These are phyloP conservation scores for Helminthosporium solani DNA, from an alignment of 2,329 filamentous ascomycete genomes.

Conservation along the genomic window DNA sequence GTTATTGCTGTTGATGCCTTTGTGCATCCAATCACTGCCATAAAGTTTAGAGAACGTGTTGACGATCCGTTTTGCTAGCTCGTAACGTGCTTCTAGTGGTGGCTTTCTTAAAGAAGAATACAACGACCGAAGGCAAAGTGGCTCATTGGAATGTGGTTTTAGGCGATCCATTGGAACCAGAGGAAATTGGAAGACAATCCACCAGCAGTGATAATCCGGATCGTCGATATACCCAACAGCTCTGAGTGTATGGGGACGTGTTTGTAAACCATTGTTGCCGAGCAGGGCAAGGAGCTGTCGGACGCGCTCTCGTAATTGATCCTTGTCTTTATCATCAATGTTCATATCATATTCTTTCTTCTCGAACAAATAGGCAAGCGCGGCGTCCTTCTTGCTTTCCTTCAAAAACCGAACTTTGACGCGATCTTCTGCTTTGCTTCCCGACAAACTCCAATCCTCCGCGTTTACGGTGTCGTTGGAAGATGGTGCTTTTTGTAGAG, in stretches of 20 bases:
- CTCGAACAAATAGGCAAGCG: slow-evolving; percentile 7
- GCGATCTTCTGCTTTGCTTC: background rate
- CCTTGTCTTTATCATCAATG: slow-evolving; percentile 4
- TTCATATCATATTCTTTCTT: slow-evolving; percentile 14
- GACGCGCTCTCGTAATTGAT: slow-evolving; percentile 7
- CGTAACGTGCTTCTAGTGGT: slow-evolving; percentile 4
- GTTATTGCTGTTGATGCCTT: slow-evolving; percentile 11
- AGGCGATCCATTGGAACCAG: background rate
- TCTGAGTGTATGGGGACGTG: slow-evolving; percentile 4
- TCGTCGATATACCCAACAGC: slow-evolving; percentile 8
- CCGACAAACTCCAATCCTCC: slow-evolving; percentile 1
- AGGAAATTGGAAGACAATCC: slow-evolving; percentile 11
- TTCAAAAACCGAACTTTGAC: slow-evolving; percentile 1
- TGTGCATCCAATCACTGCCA: slow-evolving; percentile 10
- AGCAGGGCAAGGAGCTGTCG: slow-evolving; percentile 5
- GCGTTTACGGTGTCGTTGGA: background rate
- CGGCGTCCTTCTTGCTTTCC: background rate
- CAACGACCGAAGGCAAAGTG: slow-evolving; percentile 1
- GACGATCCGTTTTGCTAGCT: slow-evolving; percentile 8
- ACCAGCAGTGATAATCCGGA: slow-evolving; percentile 9
- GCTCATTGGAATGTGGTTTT: background rate
- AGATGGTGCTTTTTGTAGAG: background rate
- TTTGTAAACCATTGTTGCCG: background rate
- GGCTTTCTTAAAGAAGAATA: background rate
- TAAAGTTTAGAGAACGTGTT: slow-evolving; percentile 6